These are phyloP conservation scores for Lodderomyces parapsilosis DNA, from an alignment of 1,139 yeast genomes.

Conservation along the genomic window DNA sequence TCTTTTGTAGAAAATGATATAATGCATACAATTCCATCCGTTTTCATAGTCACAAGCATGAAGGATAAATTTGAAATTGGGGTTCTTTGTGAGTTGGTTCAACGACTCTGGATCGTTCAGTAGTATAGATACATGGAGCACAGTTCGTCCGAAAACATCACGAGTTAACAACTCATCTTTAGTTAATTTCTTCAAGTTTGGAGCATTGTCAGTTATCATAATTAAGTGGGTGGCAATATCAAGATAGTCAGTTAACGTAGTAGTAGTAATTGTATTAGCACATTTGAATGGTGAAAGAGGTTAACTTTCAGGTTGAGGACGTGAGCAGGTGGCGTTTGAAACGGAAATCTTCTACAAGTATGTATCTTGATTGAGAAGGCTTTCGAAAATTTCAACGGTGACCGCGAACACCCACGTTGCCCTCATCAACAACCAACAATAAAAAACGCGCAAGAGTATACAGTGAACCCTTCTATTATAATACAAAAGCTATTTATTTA, in stretches of 20 bases:
- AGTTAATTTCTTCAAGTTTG: slow-evolving; percentile 26
- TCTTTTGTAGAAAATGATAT: slow-evolving; percentile 59
- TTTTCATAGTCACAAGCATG: slow-evolving; percentile 64
- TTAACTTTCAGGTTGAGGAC: not conserved
- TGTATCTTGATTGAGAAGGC: not conserved
- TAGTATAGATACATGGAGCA: slow-evolving; percentile 58
- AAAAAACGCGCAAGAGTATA: not conserved
- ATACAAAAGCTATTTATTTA: not conserved
- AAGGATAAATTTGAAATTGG: slow-evolving; percentile 36
- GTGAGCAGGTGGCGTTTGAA: not conserved
- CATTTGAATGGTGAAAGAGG: not conserved
- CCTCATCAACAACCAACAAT: not conserved
- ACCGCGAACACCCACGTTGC: slow-evolving; percentile 3
- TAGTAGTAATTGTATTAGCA: not conserved
- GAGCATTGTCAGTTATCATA: slow-evolving; percentile 14
- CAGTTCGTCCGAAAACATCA: slow-evolving; percentile 74
- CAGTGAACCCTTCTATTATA: not conserved
- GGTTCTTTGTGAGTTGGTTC: slow-evolving; percentile 42
- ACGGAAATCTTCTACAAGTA: not conserved
- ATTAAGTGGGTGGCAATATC: not conserved
- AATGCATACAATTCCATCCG: slow-evolving; percentile 83
- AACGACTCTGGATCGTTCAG: slow-evolving; percentile 51
- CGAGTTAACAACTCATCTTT: slow-evolving; percentile 47
- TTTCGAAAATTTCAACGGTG: not conserved
- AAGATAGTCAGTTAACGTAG: not conserved